Percentiles rank a stretch among this genome's conserved stretches.
phyloP scores from a whole-genome alignment of 169 alveolate species.

The Eimeria tenella region DNA sequence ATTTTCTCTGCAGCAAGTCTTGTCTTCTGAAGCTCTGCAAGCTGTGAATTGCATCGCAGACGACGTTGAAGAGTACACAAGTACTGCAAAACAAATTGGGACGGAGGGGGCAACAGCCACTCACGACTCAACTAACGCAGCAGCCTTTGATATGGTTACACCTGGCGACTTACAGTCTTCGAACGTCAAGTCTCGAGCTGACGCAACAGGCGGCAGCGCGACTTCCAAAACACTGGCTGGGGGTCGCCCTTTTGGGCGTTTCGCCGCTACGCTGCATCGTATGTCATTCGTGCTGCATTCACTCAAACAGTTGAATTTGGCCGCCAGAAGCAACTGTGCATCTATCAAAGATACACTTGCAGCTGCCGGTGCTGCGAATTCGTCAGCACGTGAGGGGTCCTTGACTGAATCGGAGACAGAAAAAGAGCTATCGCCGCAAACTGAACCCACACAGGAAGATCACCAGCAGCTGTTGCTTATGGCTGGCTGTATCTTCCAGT shows the following conservation, averaged over 20 bases:
- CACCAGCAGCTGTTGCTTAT: neutral
- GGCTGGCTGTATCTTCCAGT: constrained; percentile 19
- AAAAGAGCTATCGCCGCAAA: too few relatives aligned
- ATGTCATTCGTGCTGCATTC: neutral
- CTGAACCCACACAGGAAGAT: neutral
- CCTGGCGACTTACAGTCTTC: too few relatives aligned
- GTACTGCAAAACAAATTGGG: too few relatives aligned
- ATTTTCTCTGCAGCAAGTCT: neutral
- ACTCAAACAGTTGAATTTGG: neutral
- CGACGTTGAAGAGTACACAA: neutral
- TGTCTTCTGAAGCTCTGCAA: neutral
- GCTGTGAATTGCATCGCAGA: neutral
- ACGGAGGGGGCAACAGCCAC: neutral
- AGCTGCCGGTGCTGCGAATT: neutral
- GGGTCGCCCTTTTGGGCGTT: neutral
- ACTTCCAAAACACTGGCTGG: neutral
- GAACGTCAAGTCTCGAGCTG: too few relatives aligned
- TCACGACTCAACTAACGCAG: neutral
- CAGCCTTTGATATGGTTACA: neutral
- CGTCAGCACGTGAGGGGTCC: too few relatives aligned
- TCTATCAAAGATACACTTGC: neutral
- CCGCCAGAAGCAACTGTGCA: neutral
- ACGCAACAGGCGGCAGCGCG: neutral
- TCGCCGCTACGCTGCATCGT: neutral
- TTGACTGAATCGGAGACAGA: too few relatives aligned